phyloP scores from a whole-genome alignment of 2,329 filamentous ascomycete genomes.

The Colletotrichum truncatum region DNA sequence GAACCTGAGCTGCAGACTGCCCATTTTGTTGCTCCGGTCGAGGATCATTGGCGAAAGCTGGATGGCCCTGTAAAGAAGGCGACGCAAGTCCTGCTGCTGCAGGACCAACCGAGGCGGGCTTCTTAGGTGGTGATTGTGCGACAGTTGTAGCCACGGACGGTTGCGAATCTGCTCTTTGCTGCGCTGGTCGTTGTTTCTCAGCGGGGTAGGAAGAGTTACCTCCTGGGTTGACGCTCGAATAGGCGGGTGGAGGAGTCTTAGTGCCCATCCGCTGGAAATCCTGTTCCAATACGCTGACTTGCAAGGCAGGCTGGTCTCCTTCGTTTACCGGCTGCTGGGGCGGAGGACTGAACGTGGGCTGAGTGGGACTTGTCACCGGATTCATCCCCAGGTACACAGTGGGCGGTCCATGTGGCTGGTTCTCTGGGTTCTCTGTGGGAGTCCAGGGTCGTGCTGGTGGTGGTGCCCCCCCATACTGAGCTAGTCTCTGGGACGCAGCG shows the following conservation, averaged over 20 bases:
- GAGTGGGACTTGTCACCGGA: slow-evolving; percentile 68
- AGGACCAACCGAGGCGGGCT: slow-evolving; percentile 36
- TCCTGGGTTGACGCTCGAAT: slow-evolving; percentile 77
- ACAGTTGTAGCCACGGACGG: slow-evolving; percentile 39
- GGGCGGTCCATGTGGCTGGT: slow-evolving; percentile 87
- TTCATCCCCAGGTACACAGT: slow-evolving; percentile 90
- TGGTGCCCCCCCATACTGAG: slow-evolving; percentile 73
- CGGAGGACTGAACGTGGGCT: slow-evolving; percentile 51
- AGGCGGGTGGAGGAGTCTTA: slow-evolving; percentile 92
- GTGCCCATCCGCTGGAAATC: slow-evolving; percentile 86
- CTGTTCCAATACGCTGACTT: slow-evolving; percentile 80
- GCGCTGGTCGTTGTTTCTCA: slow-evolving; percentile 74
- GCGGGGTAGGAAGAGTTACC: slow-evolving; percentile 72
- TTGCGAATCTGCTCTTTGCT: slow-evolving; percentile 35
- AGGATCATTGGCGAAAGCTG: slow-evolving; percentile 89
- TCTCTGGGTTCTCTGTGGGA: slow-evolving; percentile 88
- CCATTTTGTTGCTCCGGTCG: slow-evolving; percentile 60
- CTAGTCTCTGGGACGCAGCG: slow-evolving; percentile 81
- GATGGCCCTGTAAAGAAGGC: slow-evolving; percentile 72
- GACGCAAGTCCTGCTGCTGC: slow-evolving; percentile 48
- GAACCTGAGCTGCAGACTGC: slow-evolving; percentile 35
- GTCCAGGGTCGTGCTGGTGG: slow-evolving; percentile 82
- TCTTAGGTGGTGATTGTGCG: slow-evolving; percentile 41
- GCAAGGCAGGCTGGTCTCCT: slow-evolving; percentile 49
- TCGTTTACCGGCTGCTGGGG: slow-evolving; percentile 48